Conservation (phyloP, 331 rosid genomes). For the Ulmus americana region DNA sequence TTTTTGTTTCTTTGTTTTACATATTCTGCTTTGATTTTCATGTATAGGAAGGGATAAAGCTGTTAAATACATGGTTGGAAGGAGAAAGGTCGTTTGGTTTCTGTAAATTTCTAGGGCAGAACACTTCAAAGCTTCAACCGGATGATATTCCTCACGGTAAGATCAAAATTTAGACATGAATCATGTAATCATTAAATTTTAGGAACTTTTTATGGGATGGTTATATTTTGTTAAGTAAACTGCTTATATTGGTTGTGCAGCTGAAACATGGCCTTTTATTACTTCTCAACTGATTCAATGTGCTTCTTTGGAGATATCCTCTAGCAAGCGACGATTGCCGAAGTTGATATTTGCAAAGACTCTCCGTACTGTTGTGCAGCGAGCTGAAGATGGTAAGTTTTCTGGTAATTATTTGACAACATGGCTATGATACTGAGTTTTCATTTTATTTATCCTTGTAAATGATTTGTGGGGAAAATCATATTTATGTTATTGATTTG, state of each 20-base stretch:
- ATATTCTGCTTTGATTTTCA: slow-evolving; percentile 15
- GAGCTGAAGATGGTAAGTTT: slow-evolving; percentile 63
- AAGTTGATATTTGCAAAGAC: slow-evolving; percentile 73
- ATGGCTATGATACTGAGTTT: neutral
- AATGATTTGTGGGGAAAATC: neutral
- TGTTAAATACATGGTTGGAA: slow-evolving; percentile 85
- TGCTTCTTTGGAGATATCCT: slow-evolving; percentile 64
- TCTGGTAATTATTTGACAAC: slow-evolving; percentile 46
- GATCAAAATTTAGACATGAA: slow-evolving; percentile 21
- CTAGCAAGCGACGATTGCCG: slow-evolving; percentile 62
- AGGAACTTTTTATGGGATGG: neutral
- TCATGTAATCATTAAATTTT: neutral
- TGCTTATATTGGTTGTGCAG: slow-evolving; percentile 39
- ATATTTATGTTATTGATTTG: neutral
- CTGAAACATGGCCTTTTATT: slow-evolving; percentile 95
- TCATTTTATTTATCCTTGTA: neutral
- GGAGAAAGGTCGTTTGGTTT: slow-evolving; percentile 62
- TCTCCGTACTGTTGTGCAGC: slow-evolving; percentile 64
- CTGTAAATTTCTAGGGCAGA: slow-evolving; percentile 62
- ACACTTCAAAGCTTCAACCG: slow-evolving; percentile 60
- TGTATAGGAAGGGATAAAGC: slow-evolving; percentile 74
- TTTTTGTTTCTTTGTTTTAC: neutral
- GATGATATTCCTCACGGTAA: slow-evolving; percentile 66
- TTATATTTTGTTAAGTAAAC: slow-evolving; percentile 11
- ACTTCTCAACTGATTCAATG: slow-evolving; percentile 54